These are phyloP conservation scores for Elaeagnus macrophylla DNA, from an alignment of 306 rosid genomes.

Conservation along the genomic window DNA sequence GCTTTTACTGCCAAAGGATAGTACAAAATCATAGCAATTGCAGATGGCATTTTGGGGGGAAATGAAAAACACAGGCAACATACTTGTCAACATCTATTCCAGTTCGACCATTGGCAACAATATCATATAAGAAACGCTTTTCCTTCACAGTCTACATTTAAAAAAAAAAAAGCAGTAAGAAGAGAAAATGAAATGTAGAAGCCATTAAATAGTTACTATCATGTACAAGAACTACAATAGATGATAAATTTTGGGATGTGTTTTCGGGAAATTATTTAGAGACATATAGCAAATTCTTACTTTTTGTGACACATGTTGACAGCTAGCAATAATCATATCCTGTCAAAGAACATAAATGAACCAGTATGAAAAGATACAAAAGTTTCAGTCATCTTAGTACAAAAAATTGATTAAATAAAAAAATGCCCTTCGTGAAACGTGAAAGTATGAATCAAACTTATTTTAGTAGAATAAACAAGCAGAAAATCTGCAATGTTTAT, in stretches of 20 bases:
- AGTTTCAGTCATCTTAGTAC: slow-evolving; percentile 14
- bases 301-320: slow-evolving; percentile 38
- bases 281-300: slow-evolving; percentile 30
- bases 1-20: slow-evolving; percentile 5
- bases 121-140: slow-evolving; percentile 77
- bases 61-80: slow-evolving; percentile 8
- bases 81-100: slow-evolving; percentile 98
- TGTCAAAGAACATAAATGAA: slow-evolving; percentile 26
- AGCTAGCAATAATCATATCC: slow-evolving; percentile 82
- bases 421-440: slow-evolving; percentile 5
- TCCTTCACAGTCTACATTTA: slow-evolving; percentile 39
- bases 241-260: neutral
- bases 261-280: slow-evolving; percentile 1
- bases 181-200: neutral
- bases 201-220: neutral
- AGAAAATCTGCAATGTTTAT: neutral
- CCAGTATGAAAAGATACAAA: slow-evolving; percentile 7
- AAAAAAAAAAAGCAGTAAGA: slow-evolving; percentile 7
- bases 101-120: slow-evolving; percentile 91
- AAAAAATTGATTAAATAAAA: slow-evolving; percentile 3
- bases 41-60: neutral
- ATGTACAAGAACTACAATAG: neutral
- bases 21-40: slow-evolving; percentile 5
- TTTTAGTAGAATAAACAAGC: slow-evolving; percentile 1
- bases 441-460: slow-evolving; percentile 7